These are phyloP conservation scores for Aspergillus panamensis DNA, from an alignment of 495 filamentous ascomycete species.

Conservation along the genomic window DNA sequence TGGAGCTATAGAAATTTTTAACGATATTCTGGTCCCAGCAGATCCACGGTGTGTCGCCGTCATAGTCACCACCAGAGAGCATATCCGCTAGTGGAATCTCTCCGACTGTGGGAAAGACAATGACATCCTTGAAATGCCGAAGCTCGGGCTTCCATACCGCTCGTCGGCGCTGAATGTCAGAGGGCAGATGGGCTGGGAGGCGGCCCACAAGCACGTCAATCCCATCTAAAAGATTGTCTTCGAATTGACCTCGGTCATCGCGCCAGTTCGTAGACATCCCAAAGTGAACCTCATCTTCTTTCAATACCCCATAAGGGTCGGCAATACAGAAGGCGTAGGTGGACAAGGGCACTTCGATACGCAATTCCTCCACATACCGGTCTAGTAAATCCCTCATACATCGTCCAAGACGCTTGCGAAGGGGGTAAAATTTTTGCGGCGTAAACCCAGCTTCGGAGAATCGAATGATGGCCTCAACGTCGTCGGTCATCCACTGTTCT, in stretches of 20 bases:
- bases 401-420: conserved; percentile 55
- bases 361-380: conserved; percentile 57
- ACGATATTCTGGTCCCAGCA: conserved; percentile 85
- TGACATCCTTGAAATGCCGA: conserved; percentile 74
- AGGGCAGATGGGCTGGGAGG: conserved; percentile 72
- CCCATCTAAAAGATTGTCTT: conserved; percentile 58
- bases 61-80: conserved; percentile 91
- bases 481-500: conserved; percentile 37
- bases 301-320: conserved; percentile 68
- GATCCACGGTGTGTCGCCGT: conserved; percentile 85
- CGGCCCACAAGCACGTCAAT: conserved; percentile 84
- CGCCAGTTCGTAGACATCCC: conserved; percentile 63
- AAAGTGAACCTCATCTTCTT: conserved; percentile 74
- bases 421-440: conserved; percentile 53
- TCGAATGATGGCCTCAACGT: conserved; percentile 38
- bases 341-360: conserved; percentile 69
- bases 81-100: conserved; percentile 68
- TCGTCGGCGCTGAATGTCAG: conserved; percentile 74
- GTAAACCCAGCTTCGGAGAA: conserved; percentile 58
- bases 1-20: conserved; percentile 67
- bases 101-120: conserved; percentile 77
- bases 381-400: conserved; percentile 53
- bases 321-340: conserved; percentile 78
- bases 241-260: conserved; percentile 57
- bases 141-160: conserved; percentile 66